Conservation (phyloP, 2,329 filamentous ascomycete genomes). For the Scedosporium minutisporum region DNA sequence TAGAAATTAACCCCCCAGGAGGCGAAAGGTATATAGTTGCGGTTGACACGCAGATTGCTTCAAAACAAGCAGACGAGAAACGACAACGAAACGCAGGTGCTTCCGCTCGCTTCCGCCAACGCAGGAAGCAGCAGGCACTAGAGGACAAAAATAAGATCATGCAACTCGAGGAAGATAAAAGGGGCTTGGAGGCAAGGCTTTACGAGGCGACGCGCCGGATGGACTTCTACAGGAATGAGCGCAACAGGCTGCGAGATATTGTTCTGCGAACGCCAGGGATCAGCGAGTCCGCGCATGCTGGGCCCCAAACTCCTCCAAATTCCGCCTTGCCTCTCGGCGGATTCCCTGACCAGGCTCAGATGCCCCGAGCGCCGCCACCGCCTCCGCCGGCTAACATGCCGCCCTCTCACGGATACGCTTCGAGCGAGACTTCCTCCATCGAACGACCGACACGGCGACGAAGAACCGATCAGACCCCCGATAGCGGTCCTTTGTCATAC, state of each 20-base stretch:
- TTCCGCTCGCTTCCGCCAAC: conserved; percentile 59
- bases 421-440: conserved; percentile 30
- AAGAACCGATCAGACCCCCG: conserved; percentile 36
- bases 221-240: conserved; percentile 65
- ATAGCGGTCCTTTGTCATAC: conserved; percentile 32
- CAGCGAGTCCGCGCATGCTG: conserved; percentile 28
- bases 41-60: conserved; percentile 35
- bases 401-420: conserved; percentile 22
- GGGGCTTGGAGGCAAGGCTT: not conserved
- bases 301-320: conserved; percentile 35
- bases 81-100: conserved; percentile 76
- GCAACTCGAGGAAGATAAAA: conserved; percentile 1
- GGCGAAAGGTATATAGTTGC: conserved; percentile 2
- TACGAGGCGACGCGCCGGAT: conserved; percentile 49
- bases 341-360: conserved; percentile 27
- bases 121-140: conserved; percentile 72
- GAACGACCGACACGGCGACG: conserved; percentile 38
- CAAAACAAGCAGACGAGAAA: conserved; percentile 76
- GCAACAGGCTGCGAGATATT: conserved; percentile 61
- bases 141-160: conserved; percentile 54
- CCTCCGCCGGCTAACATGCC: conserved; percentile 12
- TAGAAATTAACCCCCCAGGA: not conserved
- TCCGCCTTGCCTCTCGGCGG: conserved; percentile 15
- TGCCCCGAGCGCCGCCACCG: conserved; percentile 16
- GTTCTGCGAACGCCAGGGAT: conserved; percentile 43